These are phyloP conservation scores for Ulota crispa DNA, from an alignment of 225 moss, liverwort and hornwort genomes.

Conservation along the genomic window DNA sequence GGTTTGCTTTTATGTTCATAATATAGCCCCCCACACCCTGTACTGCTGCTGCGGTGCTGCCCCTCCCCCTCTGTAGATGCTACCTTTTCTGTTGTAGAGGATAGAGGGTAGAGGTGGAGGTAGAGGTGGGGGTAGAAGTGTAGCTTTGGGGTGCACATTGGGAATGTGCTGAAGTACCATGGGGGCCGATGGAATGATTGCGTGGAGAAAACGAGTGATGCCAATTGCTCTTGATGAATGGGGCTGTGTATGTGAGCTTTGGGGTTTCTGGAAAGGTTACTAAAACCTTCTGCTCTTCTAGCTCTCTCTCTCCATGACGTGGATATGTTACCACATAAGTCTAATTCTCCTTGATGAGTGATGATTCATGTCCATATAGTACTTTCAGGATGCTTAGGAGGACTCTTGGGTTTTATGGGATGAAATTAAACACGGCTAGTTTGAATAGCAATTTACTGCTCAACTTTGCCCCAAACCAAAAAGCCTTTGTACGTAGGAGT, in stretches of 20 bases:
- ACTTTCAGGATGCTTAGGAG: neutral
- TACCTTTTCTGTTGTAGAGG: neutral
- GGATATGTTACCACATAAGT: too few relatives aligned
- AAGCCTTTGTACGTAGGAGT: too few relatives aligned
- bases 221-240: constrained; percentile 23
- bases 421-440: too few relatives aligned
- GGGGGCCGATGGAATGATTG: constrained; percentile 13
- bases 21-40: constrained; percentile 16
- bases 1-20: constrained; percentile 32
- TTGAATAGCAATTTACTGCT: neutral
- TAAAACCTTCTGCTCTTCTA: neutral
- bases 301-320: neutral
- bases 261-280: neutral
- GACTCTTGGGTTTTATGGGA: too few relatives aligned
- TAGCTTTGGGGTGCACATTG: constrained; percentile 9
- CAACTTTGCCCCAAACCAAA: too few relatives aligned
- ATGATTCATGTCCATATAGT: neutral
- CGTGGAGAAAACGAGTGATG: constrained; percentile 28
- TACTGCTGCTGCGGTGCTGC: neutral
- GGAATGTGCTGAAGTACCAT: constrained; percentile 27
- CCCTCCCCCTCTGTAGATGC: constrained; percentile 21
- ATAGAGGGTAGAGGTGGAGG: too few relatives aligned
- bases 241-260: neutral
- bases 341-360: neutral
- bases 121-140: too few relatives aligned